Evolutionary conservation across 257 asterid genomes (phyloP).

Genomic region (Penstemon eatonii): DNA sequence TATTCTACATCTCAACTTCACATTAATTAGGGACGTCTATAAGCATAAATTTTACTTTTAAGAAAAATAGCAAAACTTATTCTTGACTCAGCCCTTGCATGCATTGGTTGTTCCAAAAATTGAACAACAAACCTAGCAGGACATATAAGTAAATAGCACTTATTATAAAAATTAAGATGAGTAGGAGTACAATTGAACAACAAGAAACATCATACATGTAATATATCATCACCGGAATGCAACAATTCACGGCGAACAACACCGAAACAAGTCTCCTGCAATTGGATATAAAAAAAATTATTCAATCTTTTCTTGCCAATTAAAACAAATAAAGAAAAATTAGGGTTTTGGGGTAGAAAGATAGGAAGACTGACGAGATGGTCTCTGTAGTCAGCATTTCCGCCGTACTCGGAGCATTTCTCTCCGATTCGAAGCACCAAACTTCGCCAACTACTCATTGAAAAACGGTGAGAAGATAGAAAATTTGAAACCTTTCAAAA

Average conservation of each 20-base stretch:
- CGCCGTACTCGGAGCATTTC: conserved; percentile 86
- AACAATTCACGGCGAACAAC: conserved; percentile 82
- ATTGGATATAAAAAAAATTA: conserved; percentile 14
- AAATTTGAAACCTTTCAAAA: neutral
- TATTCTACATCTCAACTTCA: conserved; percentile 3
- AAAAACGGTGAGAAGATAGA: conserved; percentile 27
- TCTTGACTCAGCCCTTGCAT: neutral
- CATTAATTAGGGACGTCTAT: neutral
- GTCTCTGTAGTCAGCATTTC: conserved; percentile 74
- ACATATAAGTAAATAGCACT: neutral
- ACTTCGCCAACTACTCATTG: conserved; percentile 82
- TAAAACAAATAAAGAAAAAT: conserved; percentile 6
- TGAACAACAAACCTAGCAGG: neutral
- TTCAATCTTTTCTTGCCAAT: neutral
- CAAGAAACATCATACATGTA: conserved; percentile 34
- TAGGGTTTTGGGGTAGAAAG: conserved; percentile 40
- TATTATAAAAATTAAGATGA: neutral
- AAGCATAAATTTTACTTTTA: neutral
- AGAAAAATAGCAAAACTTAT: neutral
- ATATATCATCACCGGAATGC: conserved; percentile 60
- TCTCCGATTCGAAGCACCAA: conserved; percentile 91
- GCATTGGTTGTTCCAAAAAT: neutral
- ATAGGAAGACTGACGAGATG: conserved; percentile 61
- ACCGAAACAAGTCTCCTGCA: conserved; percentile 90
- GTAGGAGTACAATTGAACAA: neutral